Evolutionary conservation across 1,284 basidiomycete genomes (phyloP), one percentile per base, ranked within the genome.

Genomic region (Malassezia arunalokei): DNA sequence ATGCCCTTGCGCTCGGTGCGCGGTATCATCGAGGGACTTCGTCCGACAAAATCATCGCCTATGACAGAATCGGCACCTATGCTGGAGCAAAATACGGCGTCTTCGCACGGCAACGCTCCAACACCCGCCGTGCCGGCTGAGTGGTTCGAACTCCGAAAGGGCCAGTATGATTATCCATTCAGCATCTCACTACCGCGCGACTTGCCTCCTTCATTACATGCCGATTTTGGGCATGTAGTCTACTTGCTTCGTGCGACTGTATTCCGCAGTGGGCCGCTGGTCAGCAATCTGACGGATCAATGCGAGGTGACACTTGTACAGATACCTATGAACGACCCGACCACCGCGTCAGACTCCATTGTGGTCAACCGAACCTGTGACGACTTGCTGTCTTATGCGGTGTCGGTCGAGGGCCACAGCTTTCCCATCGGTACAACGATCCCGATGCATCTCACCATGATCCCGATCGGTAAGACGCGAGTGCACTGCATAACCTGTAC

Each of bases 321-420:
- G 17, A 81, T 79, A 43, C 88, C 87, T 6, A 60, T 75, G 47
- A 69, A 76, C 67, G 74, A 76, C 24, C 67, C 66, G 32, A 60
- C 66, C 32, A 87, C 91, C 65, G 85, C 85, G 58, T 80, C 78
- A 4, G 87, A 87, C 66, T 77, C 83, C 62, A 83, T 96, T 56
- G 80, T 90, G 44, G 83, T 96, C 11, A 86, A 94, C 71, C 78
- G 88, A 24, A 83, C 85, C 63, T 98, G 91, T 91, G 91, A 95
- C 56, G 80, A 83, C 54, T 85, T 94, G 70, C 77, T 96, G 67
- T 83, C 87, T 60, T 90, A 87, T 64, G 64, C 75, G 57, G 83
- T 96, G 51, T 80, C 84, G 1, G 76, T 95, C 27, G 81, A 83
- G 30, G 87, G 86, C 11, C 83, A 85, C 45, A 58, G 56, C 31